These are phyloP conservation scores for Blastobotrys mokoenaii DNA, from an alignment of 805 yeast genomes.

Conservation along the genomic window DNA sequence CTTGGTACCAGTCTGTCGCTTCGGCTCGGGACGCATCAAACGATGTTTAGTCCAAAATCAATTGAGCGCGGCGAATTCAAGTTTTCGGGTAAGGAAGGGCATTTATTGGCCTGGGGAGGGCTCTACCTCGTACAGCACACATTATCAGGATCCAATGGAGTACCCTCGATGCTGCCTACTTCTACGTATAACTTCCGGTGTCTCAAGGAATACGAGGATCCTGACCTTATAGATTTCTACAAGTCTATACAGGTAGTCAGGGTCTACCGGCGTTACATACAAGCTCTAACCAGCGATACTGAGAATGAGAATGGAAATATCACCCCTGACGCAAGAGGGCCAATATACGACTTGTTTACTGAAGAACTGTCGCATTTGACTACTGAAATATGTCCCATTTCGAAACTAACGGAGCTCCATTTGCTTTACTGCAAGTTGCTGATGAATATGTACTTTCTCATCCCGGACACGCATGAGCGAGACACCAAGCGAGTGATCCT, in stretches of 20 bases:
- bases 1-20: slow-evolving; percentile 4
- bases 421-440: slow-evolving; percentile 5
- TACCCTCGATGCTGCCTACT: slow-evolving; percentile 4
- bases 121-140: slow-evolving; percentile 2
- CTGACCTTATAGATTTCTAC: not conserved
- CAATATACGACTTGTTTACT: slow-evolving; percentile 1
- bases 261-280: not conserved
- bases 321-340: slow-evolving; percentile 6
- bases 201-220: not conserved
- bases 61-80: not conserved
- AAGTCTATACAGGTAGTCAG: not conserved
- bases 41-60: not conserved
- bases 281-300: not conserved
- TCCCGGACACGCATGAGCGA: slow-evolving; percentile 5
- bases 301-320: slow-evolving; percentile 4
- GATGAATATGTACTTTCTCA: slow-evolving; percentile 1
- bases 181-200: not conserved
- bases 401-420: slow-evolving; percentile 3
- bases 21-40: slow-evolving; percentile 4
- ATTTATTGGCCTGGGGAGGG: slow-evolving; percentile 3
- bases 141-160: slow-evolving; percentile 3
- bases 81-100: not conserved
- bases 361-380: slow-evolving; percentile 1
- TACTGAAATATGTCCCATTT: slow-evolving; percentile 3
- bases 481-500: slow-evolving; percentile 4